These are phyloP conservation scores for Mucor ambiguus DNA, from an alignment of 371 early-diverging fungal genomes.

Conservation along the genomic window DNA sequence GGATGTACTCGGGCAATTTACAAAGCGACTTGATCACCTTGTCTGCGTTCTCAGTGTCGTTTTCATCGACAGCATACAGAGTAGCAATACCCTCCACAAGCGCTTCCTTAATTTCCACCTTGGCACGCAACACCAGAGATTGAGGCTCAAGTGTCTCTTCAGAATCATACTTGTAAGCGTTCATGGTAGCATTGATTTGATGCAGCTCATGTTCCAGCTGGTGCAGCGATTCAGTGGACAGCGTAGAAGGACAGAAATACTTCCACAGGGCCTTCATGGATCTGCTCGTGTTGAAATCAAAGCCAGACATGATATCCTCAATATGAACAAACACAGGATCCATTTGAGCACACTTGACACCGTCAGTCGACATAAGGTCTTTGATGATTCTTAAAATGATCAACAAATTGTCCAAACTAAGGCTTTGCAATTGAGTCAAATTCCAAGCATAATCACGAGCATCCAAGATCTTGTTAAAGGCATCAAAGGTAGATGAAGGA, in stretches of 20 bases:
- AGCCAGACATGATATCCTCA: conserved; percentile 41
- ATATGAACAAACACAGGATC: conserved; percentile 21
- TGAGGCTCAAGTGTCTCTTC: conserved; percentile 30
- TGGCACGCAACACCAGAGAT: conserved; percentile 36
- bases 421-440: conserved; percentile 43
- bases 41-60: conserved; percentile 48
- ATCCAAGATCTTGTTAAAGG: conserved; percentile 56
- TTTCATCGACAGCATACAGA: conserved; percentile 71
- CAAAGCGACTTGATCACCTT: conserved; percentile 55
- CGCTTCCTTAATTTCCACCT: conserved; percentile 58
- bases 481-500: conserved; percentile 27
- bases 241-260: conserved; percentile 60
- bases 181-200: conserved; percentile 35
- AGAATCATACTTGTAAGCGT: conserved; percentile 28
- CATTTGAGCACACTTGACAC: conserved; percentile 12
- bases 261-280: conserved; percentile 71
- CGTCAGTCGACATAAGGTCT: conserved; percentile 22
- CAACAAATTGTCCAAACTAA: conserved; percentile 62
- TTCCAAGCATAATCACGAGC: conserved; percentile 64
- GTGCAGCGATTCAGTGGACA: conserved; percentile 54
- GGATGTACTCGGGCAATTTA: conserved; percentile 53
- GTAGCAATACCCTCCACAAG: conserved; percentile 78
- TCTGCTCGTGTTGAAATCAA: conserved; percentile 52
- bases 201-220: conserved; percentile 49
- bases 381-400: conserved; percentile 45